Conservation (phyloP, 768 basidiomycete genomes). For the Dacryopinax spathularia region DNA sequence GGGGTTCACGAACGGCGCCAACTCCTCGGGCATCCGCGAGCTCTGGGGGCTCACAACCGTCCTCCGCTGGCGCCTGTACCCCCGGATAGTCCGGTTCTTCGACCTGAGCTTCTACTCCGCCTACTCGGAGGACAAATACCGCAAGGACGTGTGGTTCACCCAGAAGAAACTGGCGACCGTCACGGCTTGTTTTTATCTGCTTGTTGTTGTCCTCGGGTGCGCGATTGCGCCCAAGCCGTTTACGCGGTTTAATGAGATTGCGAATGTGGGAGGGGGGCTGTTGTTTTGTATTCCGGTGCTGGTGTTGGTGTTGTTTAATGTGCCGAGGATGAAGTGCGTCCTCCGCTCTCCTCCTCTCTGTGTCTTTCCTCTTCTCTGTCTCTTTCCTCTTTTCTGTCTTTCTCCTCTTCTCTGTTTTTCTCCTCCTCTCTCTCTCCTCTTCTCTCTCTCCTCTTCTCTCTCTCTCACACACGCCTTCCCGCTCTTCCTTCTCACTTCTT, state of each 20-base stretch:
- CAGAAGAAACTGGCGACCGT: conserved; percentile 41
- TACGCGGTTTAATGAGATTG: conserved; percentile 41
- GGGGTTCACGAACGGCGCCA: conserved; percentile 26
- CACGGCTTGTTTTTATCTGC: conserved; percentile 47
- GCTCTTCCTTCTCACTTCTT: neutral
- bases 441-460: conserved; percentile 42
- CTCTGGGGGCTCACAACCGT: conserved; percentile 27
- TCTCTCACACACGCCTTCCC: neutral
- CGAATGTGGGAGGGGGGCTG: conserved; percentile 37
- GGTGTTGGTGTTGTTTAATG: neutral
- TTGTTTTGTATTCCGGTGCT: conserved; percentile 16
- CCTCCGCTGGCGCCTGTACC: conserved; percentile 47
- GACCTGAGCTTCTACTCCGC: conserved; percentile 46
- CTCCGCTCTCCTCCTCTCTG: conserved; percentile 44
- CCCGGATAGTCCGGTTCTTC: conserved; percentile 43
- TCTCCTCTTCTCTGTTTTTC: conserved; percentile 44
- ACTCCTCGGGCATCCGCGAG: conserved; percentile 26
- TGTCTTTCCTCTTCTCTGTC: conserved; percentile 51
- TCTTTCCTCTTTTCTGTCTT: conserved; percentile 60
- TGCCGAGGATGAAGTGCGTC: conserved; percentile 20
- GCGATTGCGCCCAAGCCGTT: conserved; percentile 35
- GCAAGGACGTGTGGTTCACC: conserved; percentile 58
- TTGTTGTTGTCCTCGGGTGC: conserved; percentile 54
- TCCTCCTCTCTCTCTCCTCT: conserved; percentile 39
- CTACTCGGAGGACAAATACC: conserved; percentile 37